Percentiles rank a stretch among this genome's conserved stretches.
Evolutionary conservation across 257 asterid species (phyloP).

Genomic region (Jacaranda copaia): DNA sequence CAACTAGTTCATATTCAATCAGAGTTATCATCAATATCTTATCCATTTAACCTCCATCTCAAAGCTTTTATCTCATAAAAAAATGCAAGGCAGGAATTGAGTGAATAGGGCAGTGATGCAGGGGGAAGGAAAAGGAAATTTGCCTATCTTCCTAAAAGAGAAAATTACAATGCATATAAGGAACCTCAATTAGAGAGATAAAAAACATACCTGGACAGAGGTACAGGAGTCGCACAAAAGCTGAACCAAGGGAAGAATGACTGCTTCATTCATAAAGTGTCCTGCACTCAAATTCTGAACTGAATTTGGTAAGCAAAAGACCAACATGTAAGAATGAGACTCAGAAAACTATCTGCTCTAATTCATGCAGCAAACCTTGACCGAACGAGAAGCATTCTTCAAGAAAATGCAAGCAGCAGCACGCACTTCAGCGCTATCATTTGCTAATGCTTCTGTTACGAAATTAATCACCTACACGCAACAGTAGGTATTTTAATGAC

Average conservation of each 20-base stretch:
- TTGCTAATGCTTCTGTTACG: slow-evolving; percentile 65
- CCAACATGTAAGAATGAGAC: slow-evolving; percentile 23
- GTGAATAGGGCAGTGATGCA: slow-evolving; percentile 3
- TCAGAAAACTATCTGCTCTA: slow-evolving; percentile 17
- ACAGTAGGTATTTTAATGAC: slow-evolving; percentile 23
- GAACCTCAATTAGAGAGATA: background rate
- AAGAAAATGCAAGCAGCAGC: slow-evolving; percentile 85
- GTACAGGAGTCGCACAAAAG: slow-evolving; percentile 69
- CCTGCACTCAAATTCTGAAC: slow-evolving; percentile 92
- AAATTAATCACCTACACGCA: slow-evolving; percentile 65
- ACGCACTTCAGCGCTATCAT: slow-evolving; percentile 80
- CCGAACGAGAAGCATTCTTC: slow-evolving; percentile 85
- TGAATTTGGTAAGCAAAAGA: slow-evolving; percentile 42
- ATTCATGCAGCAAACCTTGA: slow-evolving; percentile 70
- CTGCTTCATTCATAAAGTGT: slow-evolving; percentile 66
- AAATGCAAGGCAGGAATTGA: background rate
- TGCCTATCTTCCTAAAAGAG: slow-evolving; percentile 1
- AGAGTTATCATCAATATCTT: background rate
- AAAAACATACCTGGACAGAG: slow-evolving; percentile 69
- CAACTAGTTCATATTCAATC: background rate
- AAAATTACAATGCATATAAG: background rate
- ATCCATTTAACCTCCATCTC: background rate
- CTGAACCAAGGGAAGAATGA: slow-evolving; percentile 70
- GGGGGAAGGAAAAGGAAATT: slow-evolving; percentile 5
- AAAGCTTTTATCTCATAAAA: background rate